Percentiles rank a stretch among this genome's conserved stretches.
These are phyloP conservation scores for Fomitiporia mediterranea DNA, from an alignment of 1,284 basidiomycete species.

Conservation along the genomic window DNA sequence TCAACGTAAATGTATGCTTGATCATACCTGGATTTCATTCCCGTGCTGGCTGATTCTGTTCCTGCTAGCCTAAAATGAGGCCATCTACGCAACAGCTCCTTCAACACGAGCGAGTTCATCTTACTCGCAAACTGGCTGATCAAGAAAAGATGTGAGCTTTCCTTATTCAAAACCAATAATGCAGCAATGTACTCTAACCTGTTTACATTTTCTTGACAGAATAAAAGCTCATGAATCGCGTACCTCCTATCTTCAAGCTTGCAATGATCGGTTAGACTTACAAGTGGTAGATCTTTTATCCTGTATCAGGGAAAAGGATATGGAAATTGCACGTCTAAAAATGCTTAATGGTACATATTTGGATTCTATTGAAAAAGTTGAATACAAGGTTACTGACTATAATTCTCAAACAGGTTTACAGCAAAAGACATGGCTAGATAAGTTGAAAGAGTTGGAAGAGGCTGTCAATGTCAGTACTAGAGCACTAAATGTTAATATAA, in stretches of 20 bases:
- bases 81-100: conserved; percentile 77
- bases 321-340: conserved; percentile 43
- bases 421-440: no score
- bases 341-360: no score
- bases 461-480: no score
- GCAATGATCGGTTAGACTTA: conserved; percentile 50
- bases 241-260: conserved; percentile 57
- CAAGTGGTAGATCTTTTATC: conserved; percentile 48
- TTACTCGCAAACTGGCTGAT: conserved; percentile 70
- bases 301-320: conserved; percentile 51
- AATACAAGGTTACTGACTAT: no score
- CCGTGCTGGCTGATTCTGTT: background rate
- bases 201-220: conserved; percentile 40
- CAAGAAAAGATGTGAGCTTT: conserved; percentile 76
- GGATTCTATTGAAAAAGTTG: no score
- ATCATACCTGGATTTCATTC: conserved; percentile 3
- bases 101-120: conserved; percentile 71
- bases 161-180: conserved; percentile 19
- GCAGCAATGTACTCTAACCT: background rate
- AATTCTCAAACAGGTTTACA: no score
- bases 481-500: no score
- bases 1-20: conserved; percentile 71
- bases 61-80: conserved; percentile 68
- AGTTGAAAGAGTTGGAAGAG: no score
- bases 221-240: conserved; percentile 59